Conservation (phyloP, 2,329 filamentous ascomycete species). For the Ceratocystis smalleyi region DNA sequence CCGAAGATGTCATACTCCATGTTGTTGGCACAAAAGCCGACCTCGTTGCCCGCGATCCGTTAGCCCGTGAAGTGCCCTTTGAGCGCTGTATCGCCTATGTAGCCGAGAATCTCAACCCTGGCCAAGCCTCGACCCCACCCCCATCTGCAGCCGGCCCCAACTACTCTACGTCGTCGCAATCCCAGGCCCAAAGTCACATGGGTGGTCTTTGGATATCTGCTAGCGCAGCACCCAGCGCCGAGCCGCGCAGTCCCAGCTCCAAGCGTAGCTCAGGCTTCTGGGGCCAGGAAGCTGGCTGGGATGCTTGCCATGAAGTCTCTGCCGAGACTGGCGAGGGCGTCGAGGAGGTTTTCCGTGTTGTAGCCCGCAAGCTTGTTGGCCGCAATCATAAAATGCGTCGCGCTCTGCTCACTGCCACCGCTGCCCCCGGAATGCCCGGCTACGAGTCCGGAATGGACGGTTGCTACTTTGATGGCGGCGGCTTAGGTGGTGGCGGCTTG, state of each 20-base stretch:
- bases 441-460: constrained; percentile 31
- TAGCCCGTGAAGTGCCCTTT: constrained; percentile 69
- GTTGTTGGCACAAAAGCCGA: constrained; percentile 93
- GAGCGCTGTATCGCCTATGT: constrained; percentile 93
- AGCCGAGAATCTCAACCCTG: constrained; percentile 73
- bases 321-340: constrained; percentile 90
- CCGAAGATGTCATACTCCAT: constrained; percentile 67
- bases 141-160: constrained; percentile 37
- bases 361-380: constrained; percentile 47
- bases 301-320: constrained; percentile 92
- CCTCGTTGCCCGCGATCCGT: constrained; percentile 71
- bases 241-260: constrained; percentile 44
- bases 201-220: constrained; percentile 15
- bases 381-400: constrained; percentile 49
- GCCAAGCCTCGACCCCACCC: constrained; percentile 49
- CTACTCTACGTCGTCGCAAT: constrained; percentile 20
- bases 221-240: constrained; percentile 23
- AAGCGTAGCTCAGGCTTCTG: constrained; percentile 65
- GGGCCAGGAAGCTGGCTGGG: constrained; percentile 89
- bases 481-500: constrained; percentile 15
- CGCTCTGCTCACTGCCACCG: constrained; percentile 39
- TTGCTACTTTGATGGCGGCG: constrained; percentile 37
- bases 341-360: constrained; percentile 79
- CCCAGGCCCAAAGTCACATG: constrained; percentile 18
- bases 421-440: constrained; percentile 34